Base-by-base conservation (phyloP, 371 early-diverging fungal species). In the Rhizopus delemar region DNA sequence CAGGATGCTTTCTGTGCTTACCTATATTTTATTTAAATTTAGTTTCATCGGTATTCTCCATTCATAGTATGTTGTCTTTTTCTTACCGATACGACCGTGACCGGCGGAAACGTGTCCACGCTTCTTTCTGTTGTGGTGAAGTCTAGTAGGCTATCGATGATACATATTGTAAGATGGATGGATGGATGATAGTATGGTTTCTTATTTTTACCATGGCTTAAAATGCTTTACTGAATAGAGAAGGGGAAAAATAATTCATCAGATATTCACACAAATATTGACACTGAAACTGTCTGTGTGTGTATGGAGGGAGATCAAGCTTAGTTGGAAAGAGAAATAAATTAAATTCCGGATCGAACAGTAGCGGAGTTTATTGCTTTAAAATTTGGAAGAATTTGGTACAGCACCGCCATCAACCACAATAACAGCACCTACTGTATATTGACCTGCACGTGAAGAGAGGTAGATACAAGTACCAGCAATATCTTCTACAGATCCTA, bases 1-100 rank as follows among this genome's bases (percentile, higher is more conserved):
- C 99, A 73, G 99, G 97, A 83, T 99, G 99, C 91, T 99, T 99
- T 77, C 99, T 90, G 91, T 99, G 99, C 92, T 99, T 99, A 38
- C 39, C 39, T 38, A 38, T 38, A 22, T 22, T 22, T 22, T 22
- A 22, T 22, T 22, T 22, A 22, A 22, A 22, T 22, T 22, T 22
- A 22, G 22, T 22, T 22, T 22, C 22, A 22, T 22, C 22, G 22
- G 22, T 22, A 22, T 22, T 22, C 22, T 22, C 22, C 22, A 22
- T 22, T 22, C 22, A 22, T 22, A 22, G 22, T 22, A 22, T 22
- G 22, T 22, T 22, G 22, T 22, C 39, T 38, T 11, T 38, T 38
- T 38, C 39, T 59, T 60, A 35, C 98, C 90, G 72, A 93, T 82
- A 83, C 93, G 91, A 85, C 93, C 93, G 88, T 93, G 93, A 84